Evolutionary conservation across 2,329 filamentous ascomycete genomes (phyloP).

Genomic region (Curvularia sp.): DNA sequence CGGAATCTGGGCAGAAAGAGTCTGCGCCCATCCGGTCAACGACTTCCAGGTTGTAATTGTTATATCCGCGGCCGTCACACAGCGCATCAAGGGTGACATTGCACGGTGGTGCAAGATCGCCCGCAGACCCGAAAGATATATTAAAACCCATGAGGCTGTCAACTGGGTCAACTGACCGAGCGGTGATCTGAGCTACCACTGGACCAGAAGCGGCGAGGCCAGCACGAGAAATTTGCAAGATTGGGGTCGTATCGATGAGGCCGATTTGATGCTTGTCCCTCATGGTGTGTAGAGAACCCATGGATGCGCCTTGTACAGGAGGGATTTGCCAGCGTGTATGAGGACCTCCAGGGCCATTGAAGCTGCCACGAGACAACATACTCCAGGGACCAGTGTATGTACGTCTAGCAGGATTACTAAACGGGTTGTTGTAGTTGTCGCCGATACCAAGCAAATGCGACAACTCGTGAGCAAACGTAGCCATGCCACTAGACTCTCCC

Average conservation of each 20-base stretch:
- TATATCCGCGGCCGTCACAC: conserved; percentile 61
- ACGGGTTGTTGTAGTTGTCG: conserved; percentile 65
- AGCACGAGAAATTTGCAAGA: conserved; percentile 56
- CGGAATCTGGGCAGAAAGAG: conserved; percentile 60
- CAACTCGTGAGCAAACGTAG: conserved; percentile 62
- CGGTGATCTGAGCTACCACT: conserved; percentile 57
- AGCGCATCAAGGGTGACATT: conserved; percentile 52
- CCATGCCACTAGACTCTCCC: conserved; percentile 62
- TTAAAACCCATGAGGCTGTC: conserved; percentile 57
- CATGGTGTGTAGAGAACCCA: conserved; percentile 62
- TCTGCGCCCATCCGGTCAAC: conserved; percentile 63
- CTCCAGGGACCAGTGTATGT: conserved; percentile 61
- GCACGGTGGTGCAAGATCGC: conserved; percentile 57
- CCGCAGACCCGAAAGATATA: conserved; percentile 51
- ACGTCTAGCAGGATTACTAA: conserved; percentile 54
- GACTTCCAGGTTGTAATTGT: conserved; percentile 62
- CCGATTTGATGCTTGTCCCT: conserved; percentile 62
- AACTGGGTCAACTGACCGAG: conserved; percentile 55
- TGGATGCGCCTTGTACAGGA: conserved; percentile 56
- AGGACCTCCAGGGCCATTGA: conserved; percentile 62
- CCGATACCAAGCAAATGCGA: conserved; percentile 60
- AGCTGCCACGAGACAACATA: conserved; percentile 61
- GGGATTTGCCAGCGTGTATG: conserved; percentile 63
- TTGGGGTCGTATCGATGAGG: conserved; percentile 53
- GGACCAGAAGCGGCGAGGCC: conserved; percentile 54